Evolutionary conservation across 139 green algal species (phyloP).

Genomic region (Chlorella sorokiniana): DNA sequence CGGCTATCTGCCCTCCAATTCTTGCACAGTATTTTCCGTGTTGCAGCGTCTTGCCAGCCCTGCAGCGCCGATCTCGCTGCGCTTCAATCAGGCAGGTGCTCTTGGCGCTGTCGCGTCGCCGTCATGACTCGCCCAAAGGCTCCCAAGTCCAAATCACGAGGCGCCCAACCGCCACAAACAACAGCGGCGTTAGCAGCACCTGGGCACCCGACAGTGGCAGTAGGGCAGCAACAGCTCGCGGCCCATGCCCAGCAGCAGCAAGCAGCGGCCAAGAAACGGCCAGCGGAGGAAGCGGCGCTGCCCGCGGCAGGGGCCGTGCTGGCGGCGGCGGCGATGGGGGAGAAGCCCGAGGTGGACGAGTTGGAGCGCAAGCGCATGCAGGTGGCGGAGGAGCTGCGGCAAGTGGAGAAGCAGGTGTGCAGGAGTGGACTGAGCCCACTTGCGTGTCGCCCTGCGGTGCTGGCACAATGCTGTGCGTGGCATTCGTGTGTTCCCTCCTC

Average conservation of each 20-base stretch:
- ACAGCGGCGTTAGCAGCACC: neutral
- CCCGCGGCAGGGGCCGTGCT: neutral
- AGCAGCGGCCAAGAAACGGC: constrained; percentile 11
- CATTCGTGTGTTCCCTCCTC: too few species aligned
- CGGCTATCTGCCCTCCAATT: too few species aligned
- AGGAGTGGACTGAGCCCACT: too few species aligned
- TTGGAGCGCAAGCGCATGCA: constrained; percentile 51
- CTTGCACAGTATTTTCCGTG: too few species aligned
- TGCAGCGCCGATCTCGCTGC: too few species aligned
- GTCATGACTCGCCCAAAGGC: constrained; percentile 20
- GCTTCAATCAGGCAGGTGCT: neutral
- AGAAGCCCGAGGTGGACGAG: constrained; percentile 41
- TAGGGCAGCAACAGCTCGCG: neutral
- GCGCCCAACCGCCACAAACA: neutral
- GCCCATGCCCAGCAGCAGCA: constrained; percentile 7
- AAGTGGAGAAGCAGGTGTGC: constrained; percentile 52
- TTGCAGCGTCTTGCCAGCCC: too few species aligned
- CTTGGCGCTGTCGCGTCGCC: neutral
- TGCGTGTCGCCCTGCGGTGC: too few species aligned
- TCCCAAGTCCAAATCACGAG: constrained; percentile 9
- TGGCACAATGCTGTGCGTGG: too few species aligned
- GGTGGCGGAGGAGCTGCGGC: constrained; percentile 49
- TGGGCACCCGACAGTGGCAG: neutral
- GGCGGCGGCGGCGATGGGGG: neutral
- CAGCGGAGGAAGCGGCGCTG: neutral